These are phyloP conservation scores for Vaccinium vitisidaea DNA, from an alignment of 148 eudicot species.

Conservation along the genomic window DNA sequence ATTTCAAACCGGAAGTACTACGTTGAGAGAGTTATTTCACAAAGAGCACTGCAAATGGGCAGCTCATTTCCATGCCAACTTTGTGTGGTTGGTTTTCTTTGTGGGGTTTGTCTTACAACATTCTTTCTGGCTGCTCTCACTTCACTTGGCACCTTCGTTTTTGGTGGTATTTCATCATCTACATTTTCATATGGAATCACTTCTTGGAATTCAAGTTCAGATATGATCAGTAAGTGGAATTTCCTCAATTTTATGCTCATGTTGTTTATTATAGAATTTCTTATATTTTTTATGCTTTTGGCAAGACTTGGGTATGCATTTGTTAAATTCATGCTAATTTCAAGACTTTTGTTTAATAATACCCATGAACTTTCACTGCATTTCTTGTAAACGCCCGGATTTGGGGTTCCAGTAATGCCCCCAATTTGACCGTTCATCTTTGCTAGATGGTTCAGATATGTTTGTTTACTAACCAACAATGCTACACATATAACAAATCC, in stretches of 20 bases:
- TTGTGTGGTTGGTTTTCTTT: conserved; percentile 82
- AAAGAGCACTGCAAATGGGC: conserved; percentile 71
- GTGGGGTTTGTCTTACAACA: conserved; percentile 79
- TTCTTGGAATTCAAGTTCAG: conserved; percentile 47
- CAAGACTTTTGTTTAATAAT: too few species aligned
- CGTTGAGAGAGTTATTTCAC: conserved; percentile 72
- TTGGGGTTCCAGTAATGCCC: too few species aligned
- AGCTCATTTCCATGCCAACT: conserved; percentile 86
- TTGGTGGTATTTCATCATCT: conserved; percentile 44
- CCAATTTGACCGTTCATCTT: too few species aligned
- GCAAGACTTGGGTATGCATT: background rate
- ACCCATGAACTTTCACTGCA: too few species aligned
- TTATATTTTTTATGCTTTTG: too few species aligned
- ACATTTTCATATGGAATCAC: conserved; percentile 41
- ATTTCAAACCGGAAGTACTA: conserved; percentile 45
- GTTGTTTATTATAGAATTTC: too few species aligned
- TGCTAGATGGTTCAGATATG: too few species aligned
- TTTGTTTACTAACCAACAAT: too few species aligned
- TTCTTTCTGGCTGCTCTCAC: conserved; percentile 75
- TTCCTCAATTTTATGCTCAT: background rate
- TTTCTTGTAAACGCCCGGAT: too few species aligned
- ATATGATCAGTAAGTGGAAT: conserved; percentile 43
- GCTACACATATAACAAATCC: too few species aligned
- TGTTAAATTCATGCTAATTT: background rate
- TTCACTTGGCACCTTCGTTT: conserved; percentile 52